Base-by-base conservation (phyloP, 768 basidiomycete species). In the Leccinum obscurum region DNA sequence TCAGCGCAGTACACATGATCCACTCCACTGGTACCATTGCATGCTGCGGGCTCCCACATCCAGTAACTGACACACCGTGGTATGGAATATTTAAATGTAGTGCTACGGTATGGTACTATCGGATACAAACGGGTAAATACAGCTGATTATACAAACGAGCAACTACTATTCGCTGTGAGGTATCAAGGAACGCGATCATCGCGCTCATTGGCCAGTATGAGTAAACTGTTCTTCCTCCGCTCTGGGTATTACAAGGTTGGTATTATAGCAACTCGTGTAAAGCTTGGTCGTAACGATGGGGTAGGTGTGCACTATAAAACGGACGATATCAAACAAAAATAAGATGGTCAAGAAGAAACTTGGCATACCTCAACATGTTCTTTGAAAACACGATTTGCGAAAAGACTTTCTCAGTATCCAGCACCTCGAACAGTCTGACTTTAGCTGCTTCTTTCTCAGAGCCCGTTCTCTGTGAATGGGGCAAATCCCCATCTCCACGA, bases 381-480 rank as follows among this genome's bases (percentile, higher is more conserved):
- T 80, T 80, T 35, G 90, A 85, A 74, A 93, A 93, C 6, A 92
- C 83, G 58, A 93, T 84, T 73, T 93, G 90, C 15, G 80, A 81
- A 69, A 93, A 94, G 51, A 90, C 88, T 65, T 83, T 81, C 73
- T 92, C 87, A 14, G 87, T 86, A 60, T 92, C 85, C 35, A 85
- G 68, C 10, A 93, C 90, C 68, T 92, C 89, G 62, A 92, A 93
- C 34, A 93, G 70, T 54, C 91, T 78, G 14, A 92, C 69, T 66
- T 85, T 86, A 35, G 84, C 79, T n/a, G 72, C 71, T 9, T 70
- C 71, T 22, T 69, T 64, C 10, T 60, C 65, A 39, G 61, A 61
- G 14, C 58, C 37, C 11, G 52, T 28, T 55, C 69, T 60, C 61
- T 76, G 74, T 1, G 83, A 77, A 9, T 82, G 82, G 56, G 87